Conservation (phyloP, 2,329 filamentous ascomycete species). For the Rosellinia necatrix region DNA sequence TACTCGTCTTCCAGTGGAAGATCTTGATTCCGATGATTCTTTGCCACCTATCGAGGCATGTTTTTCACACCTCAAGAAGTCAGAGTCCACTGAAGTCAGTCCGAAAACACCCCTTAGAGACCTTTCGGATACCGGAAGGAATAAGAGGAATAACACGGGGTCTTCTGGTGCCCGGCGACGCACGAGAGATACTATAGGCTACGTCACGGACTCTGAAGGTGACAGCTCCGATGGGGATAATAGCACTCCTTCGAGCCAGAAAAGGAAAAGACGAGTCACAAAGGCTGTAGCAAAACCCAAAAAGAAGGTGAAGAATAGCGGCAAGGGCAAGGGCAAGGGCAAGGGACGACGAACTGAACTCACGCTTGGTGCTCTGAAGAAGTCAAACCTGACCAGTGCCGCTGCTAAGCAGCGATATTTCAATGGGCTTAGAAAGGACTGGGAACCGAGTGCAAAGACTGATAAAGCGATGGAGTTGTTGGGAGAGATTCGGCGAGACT, state of each 20-base stretch:
- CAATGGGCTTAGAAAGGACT: slow-evolving; percentile 34
- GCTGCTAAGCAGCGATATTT: slow-evolving; percentile 36
- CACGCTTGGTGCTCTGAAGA: slow-evolving; percentile 35
- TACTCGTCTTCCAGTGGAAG: not conserved
- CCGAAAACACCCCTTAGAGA: not conserved
- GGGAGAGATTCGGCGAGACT: slow-evolving; percentile 30
- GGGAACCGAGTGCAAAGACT: slow-evolving; percentile 40
- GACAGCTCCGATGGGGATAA: not conserved
- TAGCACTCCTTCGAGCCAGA: not conserved
- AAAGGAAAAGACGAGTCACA: slow-evolving; percentile 18
- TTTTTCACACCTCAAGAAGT: slow-evolving; percentile 8
- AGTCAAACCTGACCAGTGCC: slow-evolving; percentile 31
- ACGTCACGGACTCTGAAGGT: not conserved
- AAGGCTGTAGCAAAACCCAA: slow-evolving; percentile 9
- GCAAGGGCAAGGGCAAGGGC: slow-evolving; percentile 15
- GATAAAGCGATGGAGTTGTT: slow-evolving; percentile 40
- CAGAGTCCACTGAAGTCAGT: not conserved
- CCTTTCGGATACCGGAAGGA: not conserved
- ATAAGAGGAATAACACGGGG: not conserved
- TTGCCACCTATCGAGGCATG: slow-evolving; percentile 17
- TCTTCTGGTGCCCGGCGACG: not conserved
- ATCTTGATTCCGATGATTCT: slow-evolving; percentile 19
- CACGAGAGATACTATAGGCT: not conserved
- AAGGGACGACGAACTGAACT: slow-evolving; percentile 24
- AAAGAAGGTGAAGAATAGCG: slow-evolving; percentile 24